phyloP scores from a whole-genome alignment of 305 asterid genomes.

The Nicotiana rustica region DNA sequence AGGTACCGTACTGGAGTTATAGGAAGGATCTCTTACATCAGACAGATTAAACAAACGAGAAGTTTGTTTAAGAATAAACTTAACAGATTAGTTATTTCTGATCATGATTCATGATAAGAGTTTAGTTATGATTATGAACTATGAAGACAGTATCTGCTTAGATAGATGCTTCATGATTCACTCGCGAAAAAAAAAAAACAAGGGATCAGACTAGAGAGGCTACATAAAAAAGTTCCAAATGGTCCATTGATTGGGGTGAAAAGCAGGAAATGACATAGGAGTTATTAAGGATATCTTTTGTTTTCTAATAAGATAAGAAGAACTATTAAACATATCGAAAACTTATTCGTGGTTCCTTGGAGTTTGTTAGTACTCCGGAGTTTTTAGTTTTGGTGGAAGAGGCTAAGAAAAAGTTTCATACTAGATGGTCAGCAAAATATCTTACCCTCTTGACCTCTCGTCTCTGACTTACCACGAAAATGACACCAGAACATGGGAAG shows the following conservation, averaged over 20 bases:
- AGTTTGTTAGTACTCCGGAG: neutral
- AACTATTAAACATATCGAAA: neutral
- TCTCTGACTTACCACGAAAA: neutral
- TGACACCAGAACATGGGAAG: neutral
- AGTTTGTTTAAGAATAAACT: neutral
- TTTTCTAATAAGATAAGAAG: neutral
- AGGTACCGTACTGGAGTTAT: neutral
- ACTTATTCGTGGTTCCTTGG: neutral
- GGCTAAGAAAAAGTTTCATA: neutral
- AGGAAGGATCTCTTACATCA: constrained; percentile 7
- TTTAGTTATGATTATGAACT: neutral
- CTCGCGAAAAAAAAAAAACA: neutral
- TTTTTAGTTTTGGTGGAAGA: neutral
- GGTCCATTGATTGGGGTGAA: neutral
- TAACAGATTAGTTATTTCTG: neutral
- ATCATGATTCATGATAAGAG: neutral
- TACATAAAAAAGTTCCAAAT: neutral
- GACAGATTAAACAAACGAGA: neutral
- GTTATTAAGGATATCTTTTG: neutral
- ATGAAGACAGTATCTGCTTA: neutral
- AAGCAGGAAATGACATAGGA: neutral
- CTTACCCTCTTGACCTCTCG: neutral
- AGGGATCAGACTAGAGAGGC: neutral
- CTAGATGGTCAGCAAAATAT: neutral
- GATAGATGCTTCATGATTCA: neutral